These are phyloP conservation scores for Coffea canephora DNA, from an alignment of 257 asterid genomes.

Conservation along the genomic window DNA sequence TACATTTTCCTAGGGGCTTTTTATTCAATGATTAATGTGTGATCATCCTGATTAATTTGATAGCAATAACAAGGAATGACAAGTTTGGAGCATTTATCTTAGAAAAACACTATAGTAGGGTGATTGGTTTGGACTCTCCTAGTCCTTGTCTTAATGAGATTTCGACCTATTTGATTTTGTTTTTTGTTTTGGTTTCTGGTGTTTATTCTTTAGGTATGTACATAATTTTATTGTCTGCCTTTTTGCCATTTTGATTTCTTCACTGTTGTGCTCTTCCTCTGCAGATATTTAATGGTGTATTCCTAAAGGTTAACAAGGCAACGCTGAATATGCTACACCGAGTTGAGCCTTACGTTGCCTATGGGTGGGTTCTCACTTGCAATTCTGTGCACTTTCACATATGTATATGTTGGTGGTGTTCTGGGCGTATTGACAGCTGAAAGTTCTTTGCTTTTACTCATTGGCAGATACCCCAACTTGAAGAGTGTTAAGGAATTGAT, in stretches of 20 bases:
- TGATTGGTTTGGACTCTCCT: background rate
- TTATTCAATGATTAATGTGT: background rate
- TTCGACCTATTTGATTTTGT: background rate
- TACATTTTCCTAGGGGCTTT: too few species aligned
- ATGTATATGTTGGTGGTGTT: too few species aligned
- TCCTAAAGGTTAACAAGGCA: conserved; percentile 73
- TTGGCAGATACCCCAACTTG: conserved; percentile 58
- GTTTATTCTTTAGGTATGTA: background rate
- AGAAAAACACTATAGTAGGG: background rate
- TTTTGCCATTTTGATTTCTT: background rate
- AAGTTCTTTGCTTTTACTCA: too few species aligned
- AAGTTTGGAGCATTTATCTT: background rate
- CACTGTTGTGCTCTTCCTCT: background rate
- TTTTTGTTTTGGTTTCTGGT: background rate
- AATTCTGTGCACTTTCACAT: too few species aligned
- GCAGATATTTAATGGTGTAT: conserved; percentile 75
- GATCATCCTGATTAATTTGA: background rate
- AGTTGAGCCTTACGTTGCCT: conserved; percentile 75
- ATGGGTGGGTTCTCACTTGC: background rate
- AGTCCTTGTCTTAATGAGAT: background rate
- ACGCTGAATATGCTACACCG: conserved; percentile 69
- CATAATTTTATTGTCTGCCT: background rate
- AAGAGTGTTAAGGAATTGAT: conserved; percentile 65
- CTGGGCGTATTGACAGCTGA: too few species aligned
- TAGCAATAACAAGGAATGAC: background rate